Evolutionary conservation across 331 rosid genomes (phyloP).

Genomic region (Cydonia oblonga): DNA sequence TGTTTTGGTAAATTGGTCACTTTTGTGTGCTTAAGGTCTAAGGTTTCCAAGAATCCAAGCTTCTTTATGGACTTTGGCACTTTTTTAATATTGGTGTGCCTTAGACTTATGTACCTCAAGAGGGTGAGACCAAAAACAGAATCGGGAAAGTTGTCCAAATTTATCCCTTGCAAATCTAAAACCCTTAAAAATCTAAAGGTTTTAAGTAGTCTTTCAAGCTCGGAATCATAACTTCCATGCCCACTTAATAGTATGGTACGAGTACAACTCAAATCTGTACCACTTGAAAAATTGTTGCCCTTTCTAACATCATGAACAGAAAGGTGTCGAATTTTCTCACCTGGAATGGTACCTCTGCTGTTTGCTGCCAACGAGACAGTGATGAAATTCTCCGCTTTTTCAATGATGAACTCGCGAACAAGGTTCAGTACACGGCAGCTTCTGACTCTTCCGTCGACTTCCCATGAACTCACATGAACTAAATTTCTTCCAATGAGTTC

Average conservation of each 20-base stretch:
- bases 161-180: constrained; percentile 7
- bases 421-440: background rate
- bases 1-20: background rate
- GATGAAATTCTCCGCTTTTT: background rate
- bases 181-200: background rate
- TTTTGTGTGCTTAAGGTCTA: constrained; percentile 7
- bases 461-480: background rate
- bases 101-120: constrained; percentile 4
- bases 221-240: background rate
- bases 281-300: background rate
- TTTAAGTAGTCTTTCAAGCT: background rate
- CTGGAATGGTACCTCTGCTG: background rate
- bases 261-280: background rate
- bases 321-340: background rate
- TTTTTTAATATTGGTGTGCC: background rate
- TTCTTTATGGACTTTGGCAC: constrained; percentile 14
- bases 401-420: background rate
- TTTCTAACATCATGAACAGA: background rate
- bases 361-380: background rate
- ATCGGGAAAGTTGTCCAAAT: constrained; percentile 1
- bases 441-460: background rate
- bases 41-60: constrained; percentile 12
- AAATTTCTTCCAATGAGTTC: constrained; percentile 6
- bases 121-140: background rate
- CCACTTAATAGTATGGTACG: background rate